Evolutionary conservation across 257 asterid species (phyloP), one percentile per base, ranked within the genome.

Genomic region (Solanum pennellii): DNA sequence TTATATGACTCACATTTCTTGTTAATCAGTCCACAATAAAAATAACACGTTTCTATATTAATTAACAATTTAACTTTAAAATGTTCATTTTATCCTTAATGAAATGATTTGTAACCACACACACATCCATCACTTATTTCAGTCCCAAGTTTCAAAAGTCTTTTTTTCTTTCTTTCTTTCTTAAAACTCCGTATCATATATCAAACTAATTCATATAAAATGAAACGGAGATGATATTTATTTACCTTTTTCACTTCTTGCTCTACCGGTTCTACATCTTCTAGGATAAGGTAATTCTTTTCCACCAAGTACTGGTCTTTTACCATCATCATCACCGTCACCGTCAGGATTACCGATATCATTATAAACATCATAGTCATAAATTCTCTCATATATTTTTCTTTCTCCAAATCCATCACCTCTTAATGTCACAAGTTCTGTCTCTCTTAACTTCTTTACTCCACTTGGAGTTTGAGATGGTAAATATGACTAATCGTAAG

Each of bases 331-430:
- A 35, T 37, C 39, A 37, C 0, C 39, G 44, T 37, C 74, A 1
- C 12, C 8, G 39, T 95, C 98, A 6, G 98, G 96, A 39, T 93
- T 88, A 3, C 98, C 98, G 16, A 96, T 89, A 88, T 94, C 98
- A 71, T 96, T 96, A 86, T 96, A 96, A 33, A 93, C 94, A 69
- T 96, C 98, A 76, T 96, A 96, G 25, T 96, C 98, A 49, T 96
- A 96, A 3, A 96, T 82, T 72, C 97, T 90, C 25, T 94, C 98
- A 31, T 75, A 73, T 5, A 2, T 10, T 87, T 94, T 84, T 42
- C 96, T 93, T 66, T 93, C 88, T 20, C 98, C 98, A 27, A 72
- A 10, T 71, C 98, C 97, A 76, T 94, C 90, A 0, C 98, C 98
- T 39, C 96, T 92, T 0, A 92, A 73, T 83, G 44, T 31, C 6